Base-by-base conservation (phyloP, 768 basidiomycete species). In the Leccinum rimulosum region DNA sequence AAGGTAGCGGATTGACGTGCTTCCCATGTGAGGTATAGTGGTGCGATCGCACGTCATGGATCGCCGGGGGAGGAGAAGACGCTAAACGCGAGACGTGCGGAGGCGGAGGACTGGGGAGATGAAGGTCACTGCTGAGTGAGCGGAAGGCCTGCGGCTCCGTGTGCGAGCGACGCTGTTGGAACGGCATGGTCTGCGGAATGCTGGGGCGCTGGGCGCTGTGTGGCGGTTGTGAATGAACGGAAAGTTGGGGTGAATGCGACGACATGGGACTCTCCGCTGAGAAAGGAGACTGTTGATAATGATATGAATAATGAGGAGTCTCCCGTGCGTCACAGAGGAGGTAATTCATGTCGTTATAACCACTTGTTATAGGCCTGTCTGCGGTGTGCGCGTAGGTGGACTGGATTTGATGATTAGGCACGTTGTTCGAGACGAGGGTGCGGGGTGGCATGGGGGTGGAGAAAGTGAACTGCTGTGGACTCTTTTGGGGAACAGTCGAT, bases 141-240 rank as follows among this genome's bases (percentile, higher is more conserved):
- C 73, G 75, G 69, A 78, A 84, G 17, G 77, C 77, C 62, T 82
- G 83, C 25, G 84, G 79, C 50, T 86, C 86, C 31, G 82, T 83
- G 53, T 82, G 74, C 40, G 84, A 77, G 53, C 86, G 80, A 60
- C 85, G 79, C 63, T 83, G 84, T 43, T 79, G 77, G 67, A 81
- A 87, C 14, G 82, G 73, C 57, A 81, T 63, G 45, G 80, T 68
- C 55, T 83, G 79, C 7, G 77, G 77, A 35, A 79, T 72, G 43
- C 70, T 70, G 31, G 74, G 66, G 53, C 78, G 77, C 53, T 71
- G 70, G 38, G 79, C 69, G 40, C 59, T 64, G 56, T 68, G 73
- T 54, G 70, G 61, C 35, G 70, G 63, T 47, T 75, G 71, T 31
- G 75, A 62, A 64, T 76, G 74, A 19, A 74, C 71, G 33, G 78